These are phyloP conservation scores for Pyrenula aspistea DNA, from an alignment of 495 filamentous ascomycete genomes.

Conservation along the genomic window DNA sequence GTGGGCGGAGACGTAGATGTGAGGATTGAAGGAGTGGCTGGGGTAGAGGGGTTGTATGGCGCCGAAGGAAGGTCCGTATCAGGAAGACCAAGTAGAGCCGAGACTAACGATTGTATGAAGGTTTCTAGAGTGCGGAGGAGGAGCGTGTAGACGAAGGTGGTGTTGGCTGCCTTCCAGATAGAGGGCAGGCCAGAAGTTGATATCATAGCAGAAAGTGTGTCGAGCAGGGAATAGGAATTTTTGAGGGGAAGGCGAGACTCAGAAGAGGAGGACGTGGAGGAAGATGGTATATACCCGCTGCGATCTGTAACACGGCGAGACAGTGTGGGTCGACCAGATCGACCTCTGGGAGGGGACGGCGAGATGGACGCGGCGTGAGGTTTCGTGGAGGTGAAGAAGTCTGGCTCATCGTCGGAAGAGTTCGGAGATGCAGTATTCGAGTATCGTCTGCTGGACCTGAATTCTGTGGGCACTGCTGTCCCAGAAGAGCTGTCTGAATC, in stretches of 20 bases:
- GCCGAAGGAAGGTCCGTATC: slow-evolving; percentile 44
- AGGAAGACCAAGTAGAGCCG: slow-evolving; percentile 71
- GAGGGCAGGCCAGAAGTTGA: slow-evolving; percentile 80
- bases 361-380: slow-evolving; percentile 39
- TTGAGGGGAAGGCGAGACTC: slow-evolving; percentile 57
- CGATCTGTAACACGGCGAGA: slow-evolving; percentile 35
- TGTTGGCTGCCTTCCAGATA: slow-evolving; percentile 86
- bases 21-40: slow-evolving; percentile 45
- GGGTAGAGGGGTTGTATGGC: slow-evolving; percentile 14
- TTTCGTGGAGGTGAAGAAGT: slow-evolving; percentile 70
- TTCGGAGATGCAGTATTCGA: slow-evolving; percentile 6
- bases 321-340: slow-evolving; percentile 12
- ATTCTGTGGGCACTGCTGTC: slow-evolving; percentile 12
- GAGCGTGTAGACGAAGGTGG: slow-evolving; percentile 78
- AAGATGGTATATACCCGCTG: slow-evolving; percentile 34
- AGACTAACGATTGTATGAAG: slow-evolving; percentile 73
- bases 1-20: slow-evolving; percentile 62
- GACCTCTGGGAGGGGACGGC: slow-evolving; percentile 39
- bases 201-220: slow-evolving; percentile 77
- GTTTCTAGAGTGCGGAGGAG: slow-evolving; percentile 76
- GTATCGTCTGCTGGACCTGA: slow-evolving; percentile 14
- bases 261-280: slow-evolving; percentile 19
- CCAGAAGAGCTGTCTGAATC: slow-evolving; percentile 22
- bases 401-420: slow-evolving; percentile 68
- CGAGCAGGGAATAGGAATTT: slow-evolving; percentile 59